Percentiles rank a stretch among this genome's conserved stretches.
Conservation (phyloP, 164 flowering plant species). For the Cinnamomum chago region DNA sequence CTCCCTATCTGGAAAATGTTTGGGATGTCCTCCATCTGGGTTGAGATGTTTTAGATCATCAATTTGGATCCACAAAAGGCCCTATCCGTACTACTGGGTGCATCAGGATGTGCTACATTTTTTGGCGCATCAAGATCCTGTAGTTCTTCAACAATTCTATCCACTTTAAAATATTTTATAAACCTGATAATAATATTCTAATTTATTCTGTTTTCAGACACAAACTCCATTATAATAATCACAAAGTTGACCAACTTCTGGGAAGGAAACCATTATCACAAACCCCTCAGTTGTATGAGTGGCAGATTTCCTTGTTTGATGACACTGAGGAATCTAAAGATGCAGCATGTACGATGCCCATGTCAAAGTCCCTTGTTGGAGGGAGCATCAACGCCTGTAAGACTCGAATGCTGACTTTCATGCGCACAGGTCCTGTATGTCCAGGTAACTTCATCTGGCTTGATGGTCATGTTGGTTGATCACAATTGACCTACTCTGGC, state of each 20-base stretch:
- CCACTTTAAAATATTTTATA: not conserved
- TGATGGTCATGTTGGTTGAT: not conserved
- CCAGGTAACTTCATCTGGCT: conserved; percentile 51
- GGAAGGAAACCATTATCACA: conserved; percentile 35
- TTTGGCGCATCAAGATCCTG: not conserved
- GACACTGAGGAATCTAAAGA: conserved; percentile 57
- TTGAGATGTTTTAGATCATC: not conserved
- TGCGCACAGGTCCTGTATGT: conserved; percentile 39
- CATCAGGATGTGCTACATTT: not conserved
- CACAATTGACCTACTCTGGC: not conserved
- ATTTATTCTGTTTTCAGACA: conserved; percentile 35
- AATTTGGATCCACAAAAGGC: not conserved
- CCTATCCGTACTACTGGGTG: not conserved
- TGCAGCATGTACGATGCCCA: conserved; percentile 28
- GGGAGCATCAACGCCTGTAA: conserved; percentile 74
- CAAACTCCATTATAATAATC: conserved; percentile 60
- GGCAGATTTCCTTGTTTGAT: conserved; percentile 30
- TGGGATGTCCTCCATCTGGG: not conserved
- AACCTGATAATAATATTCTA: not conserved
- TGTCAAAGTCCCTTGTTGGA: conserved; percentile 73
- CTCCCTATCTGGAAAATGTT: not conserved
- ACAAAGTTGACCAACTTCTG: conserved; percentile 47
- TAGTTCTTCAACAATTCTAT: not conserved
- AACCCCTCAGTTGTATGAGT: conserved; percentile 33
- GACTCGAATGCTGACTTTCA: conserved; percentile 49